A percentile compares a stretch with the other conserved stretches of the same genome.
These are phyloP conservation scores for Pichia sp. DNA, from an alignment of 1,139 yeast genomes.

Conservation along the genomic window DNA sequence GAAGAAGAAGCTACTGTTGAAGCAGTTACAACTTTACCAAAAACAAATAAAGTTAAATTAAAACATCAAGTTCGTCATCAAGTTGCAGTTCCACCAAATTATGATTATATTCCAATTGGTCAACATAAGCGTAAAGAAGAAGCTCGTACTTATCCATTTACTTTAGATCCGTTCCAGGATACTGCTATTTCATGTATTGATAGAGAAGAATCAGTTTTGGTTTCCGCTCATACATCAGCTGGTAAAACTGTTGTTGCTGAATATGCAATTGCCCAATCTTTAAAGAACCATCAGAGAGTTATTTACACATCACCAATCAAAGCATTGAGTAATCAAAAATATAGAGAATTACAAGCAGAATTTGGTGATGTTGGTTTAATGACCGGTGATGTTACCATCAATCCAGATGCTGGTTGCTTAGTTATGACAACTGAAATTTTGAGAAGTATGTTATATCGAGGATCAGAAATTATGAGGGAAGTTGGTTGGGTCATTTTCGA, in stretches of 20 bases:
- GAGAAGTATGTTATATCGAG: constrained; percentile 91
- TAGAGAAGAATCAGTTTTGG: constrained; percentile 95
- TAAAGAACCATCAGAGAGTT: constrained; percentile 85
- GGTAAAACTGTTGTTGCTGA: constrained; percentile 99
- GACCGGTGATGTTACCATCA: constrained; percentile 97
- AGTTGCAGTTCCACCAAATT: constrained; percentile 91
- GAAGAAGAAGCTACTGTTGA: neutral
- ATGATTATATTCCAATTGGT: constrained; percentile 80
- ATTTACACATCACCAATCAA: constrained; percentile 97
- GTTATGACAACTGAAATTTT: constrained; percentile 98
- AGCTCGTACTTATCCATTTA: constrained; percentile 91
- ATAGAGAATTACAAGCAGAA: constrained; percentile 80
- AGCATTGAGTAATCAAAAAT: constrained; percentile 93
- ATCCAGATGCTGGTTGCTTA: constrained; percentile 93
- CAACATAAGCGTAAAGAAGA: constrained; percentile 68
- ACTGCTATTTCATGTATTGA: constrained; percentile 96
- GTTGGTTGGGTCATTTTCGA: constrained; percentile 97
- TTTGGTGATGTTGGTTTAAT: constrained; percentile 89
- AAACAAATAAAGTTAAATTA: constrained; percentile 60
- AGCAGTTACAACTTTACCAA: too few species aligned
- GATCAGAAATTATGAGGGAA: constrained; percentile 93
- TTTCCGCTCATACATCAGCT: constrained; percentile 85
- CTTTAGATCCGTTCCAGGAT: constrained; percentile 90
- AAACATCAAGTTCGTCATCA: constrained; percentile 96
- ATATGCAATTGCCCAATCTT: constrained; percentile 93